Evolutionary conservation across 2,329 filamentous ascomycete genomes (phyloP).

Genomic region (Tolypocladium nubicola): DNA sequence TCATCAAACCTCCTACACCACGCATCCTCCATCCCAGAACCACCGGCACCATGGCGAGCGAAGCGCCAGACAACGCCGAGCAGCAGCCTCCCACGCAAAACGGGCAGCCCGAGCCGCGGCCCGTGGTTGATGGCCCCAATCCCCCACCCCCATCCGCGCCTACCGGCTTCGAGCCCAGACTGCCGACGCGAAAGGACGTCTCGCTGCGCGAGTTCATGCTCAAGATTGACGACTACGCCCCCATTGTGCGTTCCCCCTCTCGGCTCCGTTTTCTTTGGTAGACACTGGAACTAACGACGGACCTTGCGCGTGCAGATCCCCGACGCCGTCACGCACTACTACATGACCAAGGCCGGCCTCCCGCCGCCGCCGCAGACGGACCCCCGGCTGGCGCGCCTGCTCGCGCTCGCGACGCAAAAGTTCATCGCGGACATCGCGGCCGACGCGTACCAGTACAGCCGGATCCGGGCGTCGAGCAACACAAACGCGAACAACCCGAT

Average conservation of each 20-base stretch:
- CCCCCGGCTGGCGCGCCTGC: slow-evolving; percentile 78
- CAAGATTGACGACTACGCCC: slow-evolving; percentile 98
- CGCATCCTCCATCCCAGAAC: neutral
- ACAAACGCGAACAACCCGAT: slow-evolving; percentile 82
- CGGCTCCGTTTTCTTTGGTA: fast-evolving
- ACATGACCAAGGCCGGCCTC: slow-evolving; percentile 90
- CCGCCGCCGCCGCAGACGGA: slow-evolving; percentile 88
- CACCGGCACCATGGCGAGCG: slow-evolving; percentile 21
- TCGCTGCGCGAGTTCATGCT: slow-evolving; percentile 84
- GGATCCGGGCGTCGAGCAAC: slow-evolving; percentile 81
- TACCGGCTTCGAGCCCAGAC: slow-evolving; percentile 44
- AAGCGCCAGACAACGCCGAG: slow-evolving; percentile 22
- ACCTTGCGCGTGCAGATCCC: slow-evolving; percentile 57
- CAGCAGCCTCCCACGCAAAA: slow-evolving; percentile 17
- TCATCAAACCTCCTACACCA: neutral
- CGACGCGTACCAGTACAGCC: slow-evolving; percentile 94
- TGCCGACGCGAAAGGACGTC: slow-evolving; percentile 79
- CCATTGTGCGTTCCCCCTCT: slow-evolving; percentile 58
- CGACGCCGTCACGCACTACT: slow-evolving; percentile 95
- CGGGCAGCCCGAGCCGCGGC: slow-evolving; percentile 12
- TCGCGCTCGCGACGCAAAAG: slow-evolving; percentile 96
- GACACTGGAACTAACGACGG: neutral
- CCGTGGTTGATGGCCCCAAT: slow-evolving; percentile 5
- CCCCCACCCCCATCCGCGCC: slow-evolving; percentile 32
- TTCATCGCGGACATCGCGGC: slow-evolving; percentile 97